Base-by-base conservation (phyloP, 768 basidiomycete species). In the Mycena rosella region DNA sequence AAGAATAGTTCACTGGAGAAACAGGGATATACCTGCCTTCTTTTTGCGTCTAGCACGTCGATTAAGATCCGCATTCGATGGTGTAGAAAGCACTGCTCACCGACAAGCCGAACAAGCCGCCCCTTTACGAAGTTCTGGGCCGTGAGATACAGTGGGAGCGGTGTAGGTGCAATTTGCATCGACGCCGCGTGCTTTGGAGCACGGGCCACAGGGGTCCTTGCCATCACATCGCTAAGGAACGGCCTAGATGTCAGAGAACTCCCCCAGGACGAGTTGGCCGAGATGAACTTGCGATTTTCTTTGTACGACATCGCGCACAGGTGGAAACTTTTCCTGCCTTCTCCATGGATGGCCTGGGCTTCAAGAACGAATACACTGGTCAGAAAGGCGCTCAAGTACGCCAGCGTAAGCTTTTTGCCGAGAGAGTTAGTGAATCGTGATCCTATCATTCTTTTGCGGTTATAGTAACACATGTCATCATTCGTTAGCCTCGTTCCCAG, bases 11-110 rank as follows among this genome's bases (percentile, higher is more conserved):
- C 26, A 24, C 26, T 40, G 29, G 24, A 42, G 7, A 20, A 44
- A 44, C n/a, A 2, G 24, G 11, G 20, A 22, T 30, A 6, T 20
- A 14, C 98, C 3, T 57, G 60, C 69, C 65, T 71, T 71, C 48
- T 71, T 71, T 52, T 71, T 71, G 15, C 69, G 69, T 29, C 69
- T 71, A 29, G 5, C 53, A 34, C 27, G 18, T 24, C 13, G 24
- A 26, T 62, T 15, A 48, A 47, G 3, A 48, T 27, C 20, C 18
- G 13, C 11, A 22, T n/a, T 56, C 10, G 27, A 26, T 7, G 38
- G 17, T 5, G 29, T 2, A 38, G 34, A 30, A 30, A 44, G 38
- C 3, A 4, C 48, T 36, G 24, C 65, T 62, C 47, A 70, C 69
- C 69, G 60, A 34, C 69, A 71, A 17, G 69, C 69, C 6, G 65